phyloP scores from a whole-genome alignment of 768 basidiomycete species.

The Royoungia palumana region DNA sequence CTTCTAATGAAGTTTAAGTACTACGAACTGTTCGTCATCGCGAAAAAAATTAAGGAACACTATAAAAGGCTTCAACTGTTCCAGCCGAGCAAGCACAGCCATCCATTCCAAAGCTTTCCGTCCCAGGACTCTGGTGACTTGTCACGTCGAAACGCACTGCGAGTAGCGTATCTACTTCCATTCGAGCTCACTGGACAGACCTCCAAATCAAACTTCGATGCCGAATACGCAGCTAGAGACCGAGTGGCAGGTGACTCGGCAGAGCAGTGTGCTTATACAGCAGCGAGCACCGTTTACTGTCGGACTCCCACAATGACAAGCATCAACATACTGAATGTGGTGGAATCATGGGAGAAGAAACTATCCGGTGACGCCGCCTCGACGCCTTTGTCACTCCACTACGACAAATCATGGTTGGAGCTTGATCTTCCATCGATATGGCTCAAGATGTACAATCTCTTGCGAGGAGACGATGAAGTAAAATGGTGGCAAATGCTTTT shows the following conservation, averaged over 20 bases:
- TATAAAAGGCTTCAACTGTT: conserved; percentile 14
- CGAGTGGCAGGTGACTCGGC: not conserved
- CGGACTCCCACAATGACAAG: not conserved
- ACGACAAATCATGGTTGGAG: conserved; percentile 29
- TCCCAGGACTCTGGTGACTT: conserved; percentile 4
- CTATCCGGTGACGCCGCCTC: not conserved
- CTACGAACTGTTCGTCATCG: conserved; percentile 22
- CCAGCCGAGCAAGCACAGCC: not conserved
- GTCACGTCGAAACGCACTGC: conserved; percentile 10
- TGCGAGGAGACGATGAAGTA: conserved; percentile 8
- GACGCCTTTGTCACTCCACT: conserved; percentile 20
- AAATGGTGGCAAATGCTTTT: conserved; percentile 29
- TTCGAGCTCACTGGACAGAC: conserved; percentile 5
- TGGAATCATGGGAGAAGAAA: conserved; percentile 6
- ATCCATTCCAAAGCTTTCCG: conserved; percentile 7
- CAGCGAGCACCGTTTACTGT: conserved; percentile 7
- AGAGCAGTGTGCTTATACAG: conserved; percentile 18
- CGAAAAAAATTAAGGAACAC: conserved; percentile 30
- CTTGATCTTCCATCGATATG: conserved; percentile 21
- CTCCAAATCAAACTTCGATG: not conserved
- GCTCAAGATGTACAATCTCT: conserved; percentile 29
- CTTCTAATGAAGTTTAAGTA: conserved; percentile 30
- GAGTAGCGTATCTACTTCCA: conserved; percentile 14
- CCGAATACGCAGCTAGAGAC: conserved; percentile 13
- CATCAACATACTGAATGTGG: conserved; percentile 2